Base-by-base conservation (phyloP, 495 filamentous ascomycete species). In the Penicillium fimorum region DNA sequence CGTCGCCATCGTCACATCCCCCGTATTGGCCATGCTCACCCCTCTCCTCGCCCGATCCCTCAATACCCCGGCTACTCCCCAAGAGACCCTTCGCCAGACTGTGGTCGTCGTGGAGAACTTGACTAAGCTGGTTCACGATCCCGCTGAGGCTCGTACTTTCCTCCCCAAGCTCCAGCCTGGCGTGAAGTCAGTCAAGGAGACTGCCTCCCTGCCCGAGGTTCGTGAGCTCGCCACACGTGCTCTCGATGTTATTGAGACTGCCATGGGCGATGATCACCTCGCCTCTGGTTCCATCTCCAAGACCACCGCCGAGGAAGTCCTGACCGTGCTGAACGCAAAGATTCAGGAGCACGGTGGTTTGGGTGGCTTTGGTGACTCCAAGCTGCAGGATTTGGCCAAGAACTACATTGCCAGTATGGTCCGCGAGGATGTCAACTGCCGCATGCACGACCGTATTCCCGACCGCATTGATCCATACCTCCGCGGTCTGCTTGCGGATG, bases 41-140 rank as follows among this genome's bases (percentile, higher is more conserved):
- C 94, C 94, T 33, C 88, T 97, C 56, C 84, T 99, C 22, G 95
- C 97, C 70, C 85, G 94, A 55, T 88, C 92, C 11, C 83, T 97
- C 46, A 96, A 96, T 73, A 90, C 88, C 40, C 94, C 93, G 5
- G 79, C 82, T 12, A 99, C 94, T 9, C 83, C 88, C 13, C 94
- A 98, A 73, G 94, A 98, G 75, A 94, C 97, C 3, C 79, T 97
- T 32, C 87, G 94, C 33, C 95, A 97, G 69, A 96, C 93, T 4
- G 91, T 95, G 20, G 90, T 97, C 17, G 96, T 99, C n/a, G 90
- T 95, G 29, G 94, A 99, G 76, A 99, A 99, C 72, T 74, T 99
- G 76, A 99, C 94, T 46, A 99, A 96, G 79, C 82, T 99, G 27
- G 94, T 99, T 25, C 94, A 99, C 72, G 95, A 99, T 68, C 94